phyloP scores from a whole-genome alignment of 1,139 yeast species.

The Pichia sp. region DNA sequence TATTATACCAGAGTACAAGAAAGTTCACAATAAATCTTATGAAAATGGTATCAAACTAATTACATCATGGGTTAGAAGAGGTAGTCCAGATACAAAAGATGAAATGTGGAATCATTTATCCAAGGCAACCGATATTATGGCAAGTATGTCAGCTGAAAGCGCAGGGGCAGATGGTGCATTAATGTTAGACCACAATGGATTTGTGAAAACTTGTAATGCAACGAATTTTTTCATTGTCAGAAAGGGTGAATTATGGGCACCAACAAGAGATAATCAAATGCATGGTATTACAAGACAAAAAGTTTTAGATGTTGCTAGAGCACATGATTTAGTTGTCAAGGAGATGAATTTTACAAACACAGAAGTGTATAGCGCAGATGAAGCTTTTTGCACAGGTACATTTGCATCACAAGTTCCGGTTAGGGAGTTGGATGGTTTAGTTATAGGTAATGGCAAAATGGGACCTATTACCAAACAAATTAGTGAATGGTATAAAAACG shows the following conservation, averaged over 20 bases:
- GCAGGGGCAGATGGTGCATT: slow-evolving; percentile 10
- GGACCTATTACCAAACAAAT: slow-evolving; percentile 2
- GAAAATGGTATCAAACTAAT: slow-evolving; percentile 3
- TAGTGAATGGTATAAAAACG: neutral
- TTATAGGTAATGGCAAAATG: slow-evolving; percentile 1
- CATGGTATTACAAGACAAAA: slow-evolving; percentile 12
- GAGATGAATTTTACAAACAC: slow-evolving; percentile 5
- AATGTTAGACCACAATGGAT: slow-evolving; percentile 7
- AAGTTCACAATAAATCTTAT: neutral
- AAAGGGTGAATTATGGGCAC: slow-evolving; percentile 10
- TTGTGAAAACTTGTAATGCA: slow-evolving; percentile 11
- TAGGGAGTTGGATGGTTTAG: slow-evolving; percentile 6
- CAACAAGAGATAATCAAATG: slow-evolving; percentile 10
- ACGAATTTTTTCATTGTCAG: slow-evolving; percentile 7
- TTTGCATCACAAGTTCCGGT: slow-evolving; percentile 10
- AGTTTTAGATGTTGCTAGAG: slow-evolving; percentile 5
- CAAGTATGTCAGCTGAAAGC: slow-evolving; percentile 3
- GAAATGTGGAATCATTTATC: slow-evolving; percentile 12
- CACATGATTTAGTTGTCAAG: slow-evolving; percentile 2
- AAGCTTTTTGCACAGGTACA: slow-evolving; percentile 9
- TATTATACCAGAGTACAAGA: slow-evolving; percentile 10
- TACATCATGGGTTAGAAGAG: slow-evolving; percentile 10
- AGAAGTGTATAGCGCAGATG: slow-evolving; percentile 8
- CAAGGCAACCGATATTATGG: slow-evolving; percentile 9
- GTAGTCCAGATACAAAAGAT: slow-evolving; percentile 9